Evolutionary conservation across 192 early-diverging fungal species (phyloP).

Genomic region (Coemansia sp.): DNA sequence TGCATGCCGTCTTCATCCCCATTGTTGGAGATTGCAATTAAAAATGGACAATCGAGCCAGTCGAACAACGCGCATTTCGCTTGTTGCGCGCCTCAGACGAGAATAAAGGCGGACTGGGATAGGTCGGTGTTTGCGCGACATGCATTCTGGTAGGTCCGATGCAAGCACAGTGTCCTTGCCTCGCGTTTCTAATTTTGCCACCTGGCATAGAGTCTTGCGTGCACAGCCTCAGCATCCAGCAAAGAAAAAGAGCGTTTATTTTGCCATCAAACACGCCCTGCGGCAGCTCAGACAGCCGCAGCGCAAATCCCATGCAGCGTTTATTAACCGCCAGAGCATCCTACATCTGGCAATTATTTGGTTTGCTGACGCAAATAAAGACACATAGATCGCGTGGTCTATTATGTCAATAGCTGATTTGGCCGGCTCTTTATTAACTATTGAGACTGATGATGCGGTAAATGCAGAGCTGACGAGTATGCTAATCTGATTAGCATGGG

Average conservation of each 20-base stretch:
- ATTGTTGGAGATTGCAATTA: constrained; percentile 11
- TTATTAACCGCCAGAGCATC: neutral
- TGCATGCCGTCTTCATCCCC: constrained; percentile 6
- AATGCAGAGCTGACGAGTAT: too few relatives aligned
- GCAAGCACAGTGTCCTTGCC: neutral
- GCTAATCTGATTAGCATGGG: too few relatives aligned
- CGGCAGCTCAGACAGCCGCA: neutral
- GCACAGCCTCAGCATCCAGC: too few relatives aligned
- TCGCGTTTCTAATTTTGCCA: neutral
- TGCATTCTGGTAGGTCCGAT: neutral
- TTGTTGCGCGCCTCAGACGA: neutral
- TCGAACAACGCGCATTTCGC: neutral
- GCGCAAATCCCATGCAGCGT: neutral
- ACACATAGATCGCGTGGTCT: neutral
- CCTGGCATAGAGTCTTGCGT: neutral
- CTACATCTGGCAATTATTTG: neutral
- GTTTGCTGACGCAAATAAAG: neutral
- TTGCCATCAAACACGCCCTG: neutral
- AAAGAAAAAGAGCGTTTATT: neutral
- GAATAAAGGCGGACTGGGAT: neutral
- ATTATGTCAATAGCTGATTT: too few relatives aligned
- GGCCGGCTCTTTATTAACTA: too few relatives aligned
- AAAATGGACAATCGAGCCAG: constrained; percentile 4
- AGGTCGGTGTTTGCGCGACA: neutral
- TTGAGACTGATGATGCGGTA: too few relatives aligned